phyloP scores from a whole-genome alignment of 2,329 filamentous ascomycete genomes.

The Zymoseptoria ardabiliae region DNA sequence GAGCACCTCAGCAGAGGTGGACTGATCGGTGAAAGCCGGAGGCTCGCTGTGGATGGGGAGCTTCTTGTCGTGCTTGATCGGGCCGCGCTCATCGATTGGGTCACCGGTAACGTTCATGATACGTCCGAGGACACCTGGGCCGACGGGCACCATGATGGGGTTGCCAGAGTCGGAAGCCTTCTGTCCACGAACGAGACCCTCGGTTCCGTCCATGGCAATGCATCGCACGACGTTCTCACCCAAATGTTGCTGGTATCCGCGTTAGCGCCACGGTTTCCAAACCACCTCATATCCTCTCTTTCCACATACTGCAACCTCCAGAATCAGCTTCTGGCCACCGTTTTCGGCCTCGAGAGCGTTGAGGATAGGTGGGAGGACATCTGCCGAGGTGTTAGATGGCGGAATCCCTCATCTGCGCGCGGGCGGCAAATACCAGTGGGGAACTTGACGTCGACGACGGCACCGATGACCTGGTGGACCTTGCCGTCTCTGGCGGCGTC shows the following conservation, averaged over 20 bases:
- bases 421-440: background rate
- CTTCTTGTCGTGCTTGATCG: constrained; percentile 86
- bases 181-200: constrained; percentile 94
- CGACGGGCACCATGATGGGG: constrained; percentile 95
- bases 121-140: constrained; percentile 85
- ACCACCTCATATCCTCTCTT: constrained; percentile 11
- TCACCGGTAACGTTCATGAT: constrained; percentile 99
- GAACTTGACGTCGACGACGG: constrained; percentile 82
- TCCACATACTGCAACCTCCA: constrained; percentile 84
- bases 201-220: constrained; percentile 99
- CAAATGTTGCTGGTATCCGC: constrained; percentile 76
- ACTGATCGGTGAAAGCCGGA: constrained; percentile 89
- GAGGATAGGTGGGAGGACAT: constrained; percentile 91
- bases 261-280: constrained; percentile 21
- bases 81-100: constrained; percentile 98
- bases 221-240: constrained; percentile 98
- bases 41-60: constrained; percentile 91
- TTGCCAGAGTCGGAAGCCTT: constrained; percentile 80
- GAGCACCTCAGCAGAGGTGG: constrained; percentile 90
- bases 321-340: constrained; percentile 85
- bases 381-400: constrained; percentile 90
- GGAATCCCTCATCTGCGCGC: constrained; percentile 3
- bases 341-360: constrained; percentile 92
- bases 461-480: constrained; percentile 85
- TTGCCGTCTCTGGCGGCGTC: constrained; percentile 53